These are phyloP conservation scores for Aspergillus pseudonomiae DNA, from an alignment of 2,329 filamentous ascomycete species.

Conservation along the genomic window DNA sequence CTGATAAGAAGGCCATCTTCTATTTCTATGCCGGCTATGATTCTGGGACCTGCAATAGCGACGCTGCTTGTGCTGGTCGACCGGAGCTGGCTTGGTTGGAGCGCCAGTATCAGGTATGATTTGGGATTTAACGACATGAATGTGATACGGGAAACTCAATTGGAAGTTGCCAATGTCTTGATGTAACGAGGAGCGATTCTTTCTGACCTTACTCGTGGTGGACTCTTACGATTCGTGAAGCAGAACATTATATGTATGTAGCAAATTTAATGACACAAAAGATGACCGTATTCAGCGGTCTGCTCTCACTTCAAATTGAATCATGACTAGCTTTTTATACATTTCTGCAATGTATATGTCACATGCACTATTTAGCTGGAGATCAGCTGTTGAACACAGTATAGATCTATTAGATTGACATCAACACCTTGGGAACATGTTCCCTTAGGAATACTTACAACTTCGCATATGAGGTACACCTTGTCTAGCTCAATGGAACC, in stretches of 20 bases:
- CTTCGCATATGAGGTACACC: too few relatives aligned
- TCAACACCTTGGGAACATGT: too few relatives aligned
- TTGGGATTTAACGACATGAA: neutral
- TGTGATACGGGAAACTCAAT: neutral
- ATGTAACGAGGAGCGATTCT: neutral
- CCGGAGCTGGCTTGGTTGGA: slow-evolving; percentile 10
- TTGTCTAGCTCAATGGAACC: too few relatives aligned
- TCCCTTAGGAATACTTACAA: too few relatives aligned
- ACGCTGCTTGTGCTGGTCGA: slow-evolving; percentile 4
- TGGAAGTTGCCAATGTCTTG: neutral
- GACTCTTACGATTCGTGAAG: neutral
- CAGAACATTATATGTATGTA: neutral
- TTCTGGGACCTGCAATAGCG: slow-evolving; percentile 3
- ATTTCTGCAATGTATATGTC: too few relatives aligned
- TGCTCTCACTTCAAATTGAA: neutral
- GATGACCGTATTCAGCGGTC: fast-evolving
- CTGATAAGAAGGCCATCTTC: slow-evolving; percentile 13
- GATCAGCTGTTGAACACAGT: too few relatives aligned
- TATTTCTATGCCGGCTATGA: slow-evolving; percentile 14
- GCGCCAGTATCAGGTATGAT: slow-evolving; percentile 6
- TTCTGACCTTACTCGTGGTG: neutral
- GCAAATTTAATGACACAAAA: neutral
- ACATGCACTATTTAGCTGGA: too few relatives aligned
- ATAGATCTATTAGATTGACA: too few relatives aligned
- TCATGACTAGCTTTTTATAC: too few relatives aligned